Evolutionary conservation across 2,329 filamentous ascomycete genomes (phyloP).

Genomic region (Didymella pomorum): DNA sequence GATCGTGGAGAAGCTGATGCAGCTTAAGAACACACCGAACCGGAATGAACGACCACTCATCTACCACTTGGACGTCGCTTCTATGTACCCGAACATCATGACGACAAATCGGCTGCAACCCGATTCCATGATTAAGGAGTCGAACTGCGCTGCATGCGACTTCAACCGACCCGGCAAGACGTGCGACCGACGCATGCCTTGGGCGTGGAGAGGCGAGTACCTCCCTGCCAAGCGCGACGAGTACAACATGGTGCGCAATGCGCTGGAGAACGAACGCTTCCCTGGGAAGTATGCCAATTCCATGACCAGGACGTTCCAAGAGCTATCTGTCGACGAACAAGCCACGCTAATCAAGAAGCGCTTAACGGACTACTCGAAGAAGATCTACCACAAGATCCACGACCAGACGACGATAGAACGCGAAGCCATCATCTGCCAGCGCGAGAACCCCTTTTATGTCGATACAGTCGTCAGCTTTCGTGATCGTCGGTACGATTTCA

Average conservation of each 20-base stretch:
- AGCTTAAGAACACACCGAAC: slow-evolving; percentile 83
- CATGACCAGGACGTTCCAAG: slow-evolving; percentile 77
- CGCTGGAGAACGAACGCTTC: slow-evolving; percentile 90
- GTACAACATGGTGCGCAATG: slow-evolving; percentile 98
- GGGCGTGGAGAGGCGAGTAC: slow-evolving; percentile 98
- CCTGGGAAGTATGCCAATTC: slow-evolving; percentile 78
- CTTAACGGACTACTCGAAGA: slow-evolving; percentile 91
- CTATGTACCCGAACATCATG: slow-evolving; percentile 99
- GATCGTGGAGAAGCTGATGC: slow-evolving; percentile 74
- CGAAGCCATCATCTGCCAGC: slow-evolving; percentile 97
- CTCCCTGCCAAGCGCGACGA: slow-evolving; percentile 95
- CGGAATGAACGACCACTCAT: slow-evolving; percentile 87
- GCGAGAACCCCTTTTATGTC: slow-evolving; percentile 98
- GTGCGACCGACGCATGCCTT: slow-evolving; percentile 91
- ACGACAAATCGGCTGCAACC: slow-evolving; percentile 97
- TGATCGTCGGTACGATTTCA: slow-evolving; percentile 97
- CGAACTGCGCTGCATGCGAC: slow-evolving; percentile 95
- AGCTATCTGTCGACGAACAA: slow-evolving; percentile 83
- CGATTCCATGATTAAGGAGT: slow-evolving; percentile 98
- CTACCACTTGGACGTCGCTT: slow-evolving; percentile 97
- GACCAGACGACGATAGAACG: slow-evolving; percentile 90
- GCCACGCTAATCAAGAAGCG: slow-evolving; percentile 82
- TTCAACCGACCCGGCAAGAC: slow-evolving; percentile 98
- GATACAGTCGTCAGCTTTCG: slow-evolving; percentile 95
- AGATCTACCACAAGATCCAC: slow-evolving; percentile 99